Conservation (phyloP, 495 filamentous ascomycete genomes). For the Xylaria intraflava region DNA sequence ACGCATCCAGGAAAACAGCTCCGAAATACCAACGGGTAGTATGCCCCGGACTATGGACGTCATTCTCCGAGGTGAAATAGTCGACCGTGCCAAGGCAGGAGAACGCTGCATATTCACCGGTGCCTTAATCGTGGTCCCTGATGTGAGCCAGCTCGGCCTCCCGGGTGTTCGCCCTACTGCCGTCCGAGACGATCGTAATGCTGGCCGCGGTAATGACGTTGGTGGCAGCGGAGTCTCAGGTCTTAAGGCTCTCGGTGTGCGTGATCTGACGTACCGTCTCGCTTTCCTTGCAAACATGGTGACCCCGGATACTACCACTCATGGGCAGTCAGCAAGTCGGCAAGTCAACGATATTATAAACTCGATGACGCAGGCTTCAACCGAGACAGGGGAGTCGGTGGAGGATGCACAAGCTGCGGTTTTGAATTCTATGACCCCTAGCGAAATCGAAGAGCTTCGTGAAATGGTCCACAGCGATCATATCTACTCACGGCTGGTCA, state of each 20-base stretch:
- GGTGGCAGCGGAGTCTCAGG: constrained; percentile 80
- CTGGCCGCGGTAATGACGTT: constrained; percentile 66
- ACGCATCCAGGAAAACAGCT: constrained; percentile 93
- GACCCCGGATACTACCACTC: constrained; percentile 77
- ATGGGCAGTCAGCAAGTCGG: constrained; percentile 43
- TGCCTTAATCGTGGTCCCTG: constrained; percentile 90
- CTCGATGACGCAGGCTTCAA: constrained; percentile 63
- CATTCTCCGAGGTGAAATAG: constrained; percentile 95
- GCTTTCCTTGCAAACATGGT: constrained; percentile 98
- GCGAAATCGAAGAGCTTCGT: constrained; percentile 86
- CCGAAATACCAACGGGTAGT: constrained; percentile 95
- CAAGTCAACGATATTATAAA: constrained; percentile 64
- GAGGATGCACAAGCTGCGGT: constrained; percentile 86
- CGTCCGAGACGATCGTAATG: constrained; percentile 70
- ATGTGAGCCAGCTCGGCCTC: constrained; percentile 90
- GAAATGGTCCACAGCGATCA: constrained; percentile 90
- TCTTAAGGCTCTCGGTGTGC: constrained; percentile 84
- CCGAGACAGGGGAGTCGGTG: constrained; percentile 58
- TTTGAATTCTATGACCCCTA: constrained; percentile 69
- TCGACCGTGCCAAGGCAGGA: constrained; percentile 92
- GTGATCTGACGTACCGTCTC: constrained; percentile 93
- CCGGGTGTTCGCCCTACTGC: constrained; percentile 80
- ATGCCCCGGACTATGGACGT: constrained; percentile 99
- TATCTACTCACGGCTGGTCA: constrained; percentile 87
- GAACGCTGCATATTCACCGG: constrained; percentile 98